Percentiles rank a stretch among this genome's conserved stretches.
These are phyloP conservation scores for Schizonepeta tenuifolia DNA, from an alignment of 257 asterid species.

Conservation along the genomic window DNA sequence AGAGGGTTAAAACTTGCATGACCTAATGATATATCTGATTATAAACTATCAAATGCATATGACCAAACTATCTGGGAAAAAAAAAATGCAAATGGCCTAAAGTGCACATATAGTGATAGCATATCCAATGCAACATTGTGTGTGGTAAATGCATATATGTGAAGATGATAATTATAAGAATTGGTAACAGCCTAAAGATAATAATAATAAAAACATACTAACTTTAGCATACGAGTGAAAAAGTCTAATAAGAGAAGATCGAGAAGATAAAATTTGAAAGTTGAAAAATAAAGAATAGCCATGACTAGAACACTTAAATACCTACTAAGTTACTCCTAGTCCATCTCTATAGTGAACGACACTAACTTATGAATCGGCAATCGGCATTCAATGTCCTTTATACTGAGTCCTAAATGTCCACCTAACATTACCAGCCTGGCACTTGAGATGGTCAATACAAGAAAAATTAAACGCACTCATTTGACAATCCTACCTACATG, in stretches of 20 bases:
- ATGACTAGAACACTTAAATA: neutral
- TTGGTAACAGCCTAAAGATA: neutral
- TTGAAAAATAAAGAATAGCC: neutral
- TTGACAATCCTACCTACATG: neutral
- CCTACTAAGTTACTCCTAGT: neutral
- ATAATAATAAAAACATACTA: neutral
- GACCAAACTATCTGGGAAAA: neutral
- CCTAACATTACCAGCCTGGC: conserved; percentile 19
- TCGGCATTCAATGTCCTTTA: neutral
- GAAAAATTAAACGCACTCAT: neutral
- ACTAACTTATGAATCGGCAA: neutral
- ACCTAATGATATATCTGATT: conserved; percentile 5
- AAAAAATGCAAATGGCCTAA: conserved; percentile 9
- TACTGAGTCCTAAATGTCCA: conserved; percentile 9
- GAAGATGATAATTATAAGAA: conserved; percentile 1
- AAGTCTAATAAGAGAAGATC: neutral
- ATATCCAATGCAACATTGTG: neutral
- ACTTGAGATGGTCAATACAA: conserved; percentile 21
- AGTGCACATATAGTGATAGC: neutral
- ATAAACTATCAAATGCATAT: conserved; percentile 23
- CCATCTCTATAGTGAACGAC: conserved; percentile 13
- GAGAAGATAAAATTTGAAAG: conserved; percentile 3
- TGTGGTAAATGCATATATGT: neutral
- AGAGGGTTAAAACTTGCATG: conserved; percentile 1
- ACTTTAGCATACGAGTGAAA: neutral